Evolutionary conservation across 192 early-diverging fungal genomes (phyloP), one percentile per base, ranked within the genome.

Genomic region (Chytriomyces hyalinus): DNA sequence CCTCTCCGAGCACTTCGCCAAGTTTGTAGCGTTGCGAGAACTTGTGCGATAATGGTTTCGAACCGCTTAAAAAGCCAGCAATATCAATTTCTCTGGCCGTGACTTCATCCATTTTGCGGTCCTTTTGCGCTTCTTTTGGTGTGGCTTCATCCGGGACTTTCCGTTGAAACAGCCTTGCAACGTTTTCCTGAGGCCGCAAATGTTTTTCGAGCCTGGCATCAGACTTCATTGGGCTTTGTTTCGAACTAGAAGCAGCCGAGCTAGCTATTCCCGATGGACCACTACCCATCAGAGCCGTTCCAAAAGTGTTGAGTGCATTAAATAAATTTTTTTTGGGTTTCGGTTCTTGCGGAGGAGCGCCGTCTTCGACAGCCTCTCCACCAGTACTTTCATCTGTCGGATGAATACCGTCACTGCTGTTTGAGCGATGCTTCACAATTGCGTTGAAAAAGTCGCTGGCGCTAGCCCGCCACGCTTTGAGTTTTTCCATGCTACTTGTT

Each of bases 1-100:
- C 86, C 22, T 87, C 86, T 45, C 86, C 86, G 15, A 87, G 65
- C 67, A 86, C 22, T 57, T 86, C 81, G 3, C 78, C 78, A 15
- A 85, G 17, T 13, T 62, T 67, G 60, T 83, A 86, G 22, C 61
- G 48, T 13, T 64, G 62, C 5, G 24, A n/a, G 48, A 86, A 84
- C 26, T 17, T 22, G 0, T 13, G 6, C 11, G 49, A 22, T 70
- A 86, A 51, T 45, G 44, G 4, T n/a, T 24, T 71, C 4, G 46
- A 78, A 8, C 85, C 85, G 22, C 43, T 65, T 70, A 85, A 78
- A 22, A 86, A 77, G 22, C 47, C 80, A 24, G 76, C 77, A 11
- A 83, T 60, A 20, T 83, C 82, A 6, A 46, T 22, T 10, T 83
- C 65, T 22, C 82, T 51, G 36, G 44, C 60, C 70, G 63, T 82